phyloP scores from a whole-genome alignment of 108 stramenopile genomes.

The Nitzschia sp. region DNA sequence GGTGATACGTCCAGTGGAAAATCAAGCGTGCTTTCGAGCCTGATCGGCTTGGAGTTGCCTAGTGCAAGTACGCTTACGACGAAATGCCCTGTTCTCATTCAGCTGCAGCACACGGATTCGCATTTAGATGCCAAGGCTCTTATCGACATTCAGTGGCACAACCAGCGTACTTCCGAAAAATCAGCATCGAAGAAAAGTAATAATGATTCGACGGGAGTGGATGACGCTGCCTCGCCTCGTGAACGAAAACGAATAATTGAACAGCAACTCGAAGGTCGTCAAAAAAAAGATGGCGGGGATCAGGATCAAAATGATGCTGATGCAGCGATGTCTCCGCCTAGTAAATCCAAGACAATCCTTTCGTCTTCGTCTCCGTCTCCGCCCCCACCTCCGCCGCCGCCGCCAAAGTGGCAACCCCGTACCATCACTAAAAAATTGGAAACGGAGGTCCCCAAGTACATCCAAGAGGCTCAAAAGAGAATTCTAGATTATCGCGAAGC shows the following conservation, averaged over 20 bases:
- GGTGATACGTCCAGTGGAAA: slow-evolving; percentile 72
- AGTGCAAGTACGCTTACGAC: slow-evolving; percentile 54
- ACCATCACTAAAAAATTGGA: slow-evolving; percentile 1
- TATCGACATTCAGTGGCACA: slow-evolving; percentile 48
- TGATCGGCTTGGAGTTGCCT: slow-evolving; percentile 59
- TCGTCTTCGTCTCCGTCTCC: too few relatives aligned
- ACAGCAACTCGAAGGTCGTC: slow-evolving; percentile 16
- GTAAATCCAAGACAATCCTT: too few relatives aligned
- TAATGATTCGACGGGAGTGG: too few relatives aligned
- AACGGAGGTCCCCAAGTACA: slow-evolving; percentile 24
- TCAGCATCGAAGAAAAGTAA: not conserved
- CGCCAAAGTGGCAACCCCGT: slow-evolving; percentile 19
- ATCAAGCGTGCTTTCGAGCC: slow-evolving; percentile 45
- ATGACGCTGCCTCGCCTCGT: slow-evolving; percentile 4
- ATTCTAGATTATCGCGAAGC: slow-evolving; percentile 43
- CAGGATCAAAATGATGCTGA: too few relatives aligned
- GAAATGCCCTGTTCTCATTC: slow-evolving; percentile 42
- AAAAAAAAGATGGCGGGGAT: too few relatives aligned
- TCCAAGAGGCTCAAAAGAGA: slow-evolving; percentile 50
- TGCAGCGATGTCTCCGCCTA: too few relatives aligned
- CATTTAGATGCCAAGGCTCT: slow-evolving; percentile 23
- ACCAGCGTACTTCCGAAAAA: not conserved
- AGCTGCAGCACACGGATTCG: slow-evolving; percentile 3
- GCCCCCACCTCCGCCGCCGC: slow-evolving; percentile 7
- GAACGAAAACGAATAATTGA: slow-evolving; percentile 25